Base-by-base conservation (phyloP, 2,329 filamentous ascomycete genomes). In the Beauveria sp. region DNA sequence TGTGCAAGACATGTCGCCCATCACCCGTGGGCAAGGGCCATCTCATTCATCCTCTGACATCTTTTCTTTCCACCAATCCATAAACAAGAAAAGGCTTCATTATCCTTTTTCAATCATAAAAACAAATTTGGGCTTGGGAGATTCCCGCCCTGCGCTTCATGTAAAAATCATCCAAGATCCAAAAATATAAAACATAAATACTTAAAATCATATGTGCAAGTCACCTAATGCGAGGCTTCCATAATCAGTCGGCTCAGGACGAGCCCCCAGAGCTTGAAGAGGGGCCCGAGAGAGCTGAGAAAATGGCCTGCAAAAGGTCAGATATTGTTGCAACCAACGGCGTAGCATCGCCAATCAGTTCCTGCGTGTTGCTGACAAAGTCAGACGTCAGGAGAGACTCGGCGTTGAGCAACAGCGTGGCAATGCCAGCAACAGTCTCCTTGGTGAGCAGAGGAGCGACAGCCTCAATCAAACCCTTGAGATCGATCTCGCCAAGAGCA, bases 321-420 rank as follows among this genome's bases (percentile, higher is more conserved):
- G 59, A 61, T 20, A 61, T 20, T 34, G 59, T 61, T 10, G 59
- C 59, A 24, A 61, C 59, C 51, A 61, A 18, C 26, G 74, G 75
- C 65, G 75, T 76, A 3, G 75, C 75, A 62, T 77, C 75, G 28
- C 71, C 74, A 66, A 78, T 79, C 40, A 79, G 67, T 61, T 79
- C 76, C 2, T 70, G 71, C 43, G 76, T 77, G 64, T 79, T 75
- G 22, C 71, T 69, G 7, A 79, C 74, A 64, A 79, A 79, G 1
- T 71, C 69, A 31, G 70, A 65, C 5, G 71, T 74, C 7, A 79
- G 65, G 16, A 79, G 66, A 26, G 66, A 63, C 59, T 75, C 72
- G 0, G 76, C 77, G 38, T 79, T 78, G 28, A 67, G 69, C 5
- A 79, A 64, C 5, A 79, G 67, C 4, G 50, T 66, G 20, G 77